Percentiles rank a stretch among this genome's conserved stretches.
Evolutionary conservation across 2,329 filamentous ascomycete species (phyloP).

Genomic region (Neodidymelliopsis sp.): DNA sequence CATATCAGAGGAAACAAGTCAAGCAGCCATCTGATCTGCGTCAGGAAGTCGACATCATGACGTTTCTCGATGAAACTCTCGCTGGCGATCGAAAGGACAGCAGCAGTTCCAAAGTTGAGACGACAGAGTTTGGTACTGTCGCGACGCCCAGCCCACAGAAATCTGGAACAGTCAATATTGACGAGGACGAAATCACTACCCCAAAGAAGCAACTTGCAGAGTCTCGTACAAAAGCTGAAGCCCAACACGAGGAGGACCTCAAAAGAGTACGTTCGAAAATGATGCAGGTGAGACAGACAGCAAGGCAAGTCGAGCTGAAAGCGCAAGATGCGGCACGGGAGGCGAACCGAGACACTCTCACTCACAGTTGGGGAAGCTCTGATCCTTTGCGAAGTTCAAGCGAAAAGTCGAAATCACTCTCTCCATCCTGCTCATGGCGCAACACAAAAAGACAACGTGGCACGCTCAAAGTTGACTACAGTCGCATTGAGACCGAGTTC

Average conservation of each 20-base stretch:
- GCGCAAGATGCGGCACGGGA: background rate
- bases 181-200: background rate
- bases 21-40: background rate
- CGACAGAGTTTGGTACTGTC: background rate
- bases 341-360: background rate
- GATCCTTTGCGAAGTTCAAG: too few relatives aligned
- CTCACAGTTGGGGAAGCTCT: too few relatives aligned
- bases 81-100: background rate
- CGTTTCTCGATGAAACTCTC: background rate
- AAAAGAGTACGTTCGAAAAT: background rate
- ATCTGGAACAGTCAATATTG: background rate
- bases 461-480: background rate
- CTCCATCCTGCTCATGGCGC: slow-evolving; percentile 4
- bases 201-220: background rate
- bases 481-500: slow-evolving; percentile 16
- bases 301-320: background rate
- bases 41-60: background rate
- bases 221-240: background rate
- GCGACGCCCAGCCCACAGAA: background rate
- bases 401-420: background rate
- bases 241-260: background rate
- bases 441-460: background rate
- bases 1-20: background rate
- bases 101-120: background rate
- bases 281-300: background rate